Evolutionary conservation across 2,329 filamentous ascomycete species (phyloP), one percentile per base, ranked within the genome.

Genomic region (Coniosporium tulheliwenetii): DNA sequence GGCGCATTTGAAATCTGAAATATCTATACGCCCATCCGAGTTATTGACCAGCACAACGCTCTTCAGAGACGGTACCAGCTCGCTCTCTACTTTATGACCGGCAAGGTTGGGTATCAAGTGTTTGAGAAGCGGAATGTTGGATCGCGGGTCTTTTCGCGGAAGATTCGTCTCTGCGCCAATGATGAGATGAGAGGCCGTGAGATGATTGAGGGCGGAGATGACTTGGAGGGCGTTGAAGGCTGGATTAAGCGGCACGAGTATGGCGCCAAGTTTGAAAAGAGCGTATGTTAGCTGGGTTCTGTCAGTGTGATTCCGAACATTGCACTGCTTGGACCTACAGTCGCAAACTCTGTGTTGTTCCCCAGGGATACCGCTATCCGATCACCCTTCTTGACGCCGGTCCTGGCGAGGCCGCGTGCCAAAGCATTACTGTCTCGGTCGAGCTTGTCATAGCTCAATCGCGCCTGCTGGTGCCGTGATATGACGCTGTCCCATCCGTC

Each of bases 231-330:
- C 69, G 49, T 85, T 93, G 67, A 96, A 96, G 1, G 77, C 80
- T 14, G 87, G 89, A 57, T 98, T 96, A 16, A 96, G 64, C 0
- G 89, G 91, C 56, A 77, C 87, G 46, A 96, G 67, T 39, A 96
- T 75, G 16, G 85, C 89, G n/a, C 91, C 91, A 8, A 96, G 71
- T 61, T 96, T 96, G 67, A 89, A 94, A 41, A 91, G 60, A 1
- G 87, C 87, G 61, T 96, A 96, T 5, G 81, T 89, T 14, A 60
- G 57, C 70, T 49, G 37, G 19, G 15, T 13, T 12, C 9, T 14
- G 2, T 41, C 5, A 41, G 36, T 10, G 10, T 15, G 29, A 10
- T 13, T 36, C 12, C 8, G 10, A 3, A 33, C 3, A 33, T 33
- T 8, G 5, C 32, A 33, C 19, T 33, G 32, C 32, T 33, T 12